phyloP scores from a whole-genome alignment of 2,329 filamentous ascomycete genomes.

The Decorospora gaudefroyi region DNA sequence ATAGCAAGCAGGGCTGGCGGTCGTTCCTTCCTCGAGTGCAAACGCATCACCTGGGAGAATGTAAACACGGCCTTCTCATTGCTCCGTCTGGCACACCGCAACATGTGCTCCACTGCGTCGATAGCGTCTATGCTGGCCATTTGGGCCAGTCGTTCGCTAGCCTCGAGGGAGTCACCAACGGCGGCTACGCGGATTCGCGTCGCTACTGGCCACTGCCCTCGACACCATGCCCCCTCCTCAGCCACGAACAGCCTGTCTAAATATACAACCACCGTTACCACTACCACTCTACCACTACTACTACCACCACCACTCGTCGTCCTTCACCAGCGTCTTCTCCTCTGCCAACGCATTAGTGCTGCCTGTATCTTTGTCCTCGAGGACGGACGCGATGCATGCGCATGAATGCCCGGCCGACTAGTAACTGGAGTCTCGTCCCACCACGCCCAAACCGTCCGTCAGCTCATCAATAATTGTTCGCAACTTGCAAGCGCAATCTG shows the following conservation, averaged over 20 bases:
- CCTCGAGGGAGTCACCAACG: constrained; percentile 22
- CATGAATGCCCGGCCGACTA: constrained; percentile 9
- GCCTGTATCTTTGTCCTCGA: not conserved
- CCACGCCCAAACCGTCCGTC: constrained; percentile 10
- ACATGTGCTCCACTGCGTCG: constrained; percentile 23
- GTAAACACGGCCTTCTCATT: constrained; percentile 30
- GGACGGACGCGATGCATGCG: not conserved
- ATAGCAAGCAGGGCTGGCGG: constrained; percentile 12
- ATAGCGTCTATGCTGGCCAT: constrained; percentile 32
- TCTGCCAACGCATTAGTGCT: not conserved
- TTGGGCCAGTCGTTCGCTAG: constrained; percentile 31
- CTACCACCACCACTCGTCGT: constrained; percentile 6
- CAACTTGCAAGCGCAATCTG: constrained; percentile 25
- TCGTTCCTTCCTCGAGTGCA: constrained; percentile 2
- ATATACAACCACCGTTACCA: no score
- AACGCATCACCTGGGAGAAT: constrained; percentile 11
- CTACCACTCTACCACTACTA: no score
- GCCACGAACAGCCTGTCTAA: constrained; percentile 31
- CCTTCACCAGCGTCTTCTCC: constrained; percentile 8
- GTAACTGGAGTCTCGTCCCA: constrained; percentile 15
- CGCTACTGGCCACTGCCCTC: constrained; percentile 19
- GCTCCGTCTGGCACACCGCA: constrained; percentile 40
- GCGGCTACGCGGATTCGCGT: constrained; percentile 28
- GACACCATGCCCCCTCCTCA: constrained; percentile 17
- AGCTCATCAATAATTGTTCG: constrained; percentile 20